phyloP scores from a whole-genome alignment of 208 protist genomes.

The Paratrypanosoma confusum region DNA sequence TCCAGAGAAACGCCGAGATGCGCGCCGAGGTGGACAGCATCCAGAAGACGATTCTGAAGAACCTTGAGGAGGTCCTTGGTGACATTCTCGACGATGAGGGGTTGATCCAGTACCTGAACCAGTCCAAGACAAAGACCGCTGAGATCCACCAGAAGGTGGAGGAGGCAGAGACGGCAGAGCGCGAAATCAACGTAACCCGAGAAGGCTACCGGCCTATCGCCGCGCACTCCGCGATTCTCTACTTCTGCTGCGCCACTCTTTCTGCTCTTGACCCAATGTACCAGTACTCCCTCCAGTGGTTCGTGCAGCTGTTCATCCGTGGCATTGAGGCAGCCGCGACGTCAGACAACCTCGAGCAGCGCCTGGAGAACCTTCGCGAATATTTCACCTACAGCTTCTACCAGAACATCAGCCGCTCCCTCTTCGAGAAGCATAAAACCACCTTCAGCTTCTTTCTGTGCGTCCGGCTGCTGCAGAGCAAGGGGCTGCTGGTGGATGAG shows the following conservation, averaged over 20 bases:
- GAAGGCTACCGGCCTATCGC: constrained; percentile 94
- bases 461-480: constrained; percentile 76
- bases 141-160: constrained; percentile 90
- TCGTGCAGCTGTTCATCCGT: constrained; percentile 91
- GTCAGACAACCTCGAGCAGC: constrained; percentile 69
- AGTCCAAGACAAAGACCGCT: constrained; percentile 92
- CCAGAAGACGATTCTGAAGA: constrained; percentile 94
- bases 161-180: constrained; percentile 94
- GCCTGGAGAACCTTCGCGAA: constrained; percentile 81
- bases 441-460: constrained; percentile 93
- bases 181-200: constrained; percentile 94
- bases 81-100: constrained; percentile 97
- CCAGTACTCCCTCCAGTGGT: constrained; percentile 97
- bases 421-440: constrained; percentile 94
- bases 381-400: constrained; percentile 96
- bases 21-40: constrained; percentile 93
- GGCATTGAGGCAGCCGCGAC: constrained; percentile 79
- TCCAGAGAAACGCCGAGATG: constrained; percentile 94
- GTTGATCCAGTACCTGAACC: constrained; percentile 93
- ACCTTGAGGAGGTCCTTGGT: constrained; percentile 91
- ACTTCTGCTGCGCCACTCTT: constrained; percentile 96
- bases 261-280: constrained; percentile 94
- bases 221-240: constrained; percentile 91
- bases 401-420: constrained; percentile 91
- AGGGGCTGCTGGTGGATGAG: constrained; percentile 44